A percentile compares a stretch with the other conserved stretches of the same genome.
Evolutionary conservation across 768 basidiomycete genomes (phyloP).

Genomic region (Boletus eberwhitei): DNA sequence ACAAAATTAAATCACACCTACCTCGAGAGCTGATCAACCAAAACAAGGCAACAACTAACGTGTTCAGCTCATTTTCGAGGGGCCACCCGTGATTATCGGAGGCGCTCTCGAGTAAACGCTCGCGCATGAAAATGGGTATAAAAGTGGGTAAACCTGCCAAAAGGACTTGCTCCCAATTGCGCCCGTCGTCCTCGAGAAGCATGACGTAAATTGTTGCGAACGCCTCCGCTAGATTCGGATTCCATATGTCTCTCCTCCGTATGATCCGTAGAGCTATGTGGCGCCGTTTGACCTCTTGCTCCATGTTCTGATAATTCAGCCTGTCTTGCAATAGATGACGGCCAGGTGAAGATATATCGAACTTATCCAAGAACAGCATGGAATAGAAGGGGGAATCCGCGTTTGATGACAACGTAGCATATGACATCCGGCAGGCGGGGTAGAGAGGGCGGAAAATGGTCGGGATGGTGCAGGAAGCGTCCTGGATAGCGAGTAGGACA

Average conservation of each 20-base stretch:
- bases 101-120: conserved; percentile 38
- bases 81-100: conserved; percentile 48
- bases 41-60: conserved; percentile 44
- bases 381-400: conserved; percentile 34
- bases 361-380: conserved; percentile 43
- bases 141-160: conserved; percentile 42
- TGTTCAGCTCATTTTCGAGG: conserved; percentile 41
- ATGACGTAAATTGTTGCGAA: conserved; percentile 55
- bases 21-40: conserved; percentile 44
- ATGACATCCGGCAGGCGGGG: conserved; percentile 34
- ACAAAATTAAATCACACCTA: neutral
- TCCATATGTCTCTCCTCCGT: conserved; percentile 35
- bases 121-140: conserved; percentile 38
- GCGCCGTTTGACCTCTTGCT: conserved; percentile 45
- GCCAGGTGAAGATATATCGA: conserved; percentile 44
- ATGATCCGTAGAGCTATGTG: conserved; percentile 45
- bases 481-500: conserved; percentile 29
- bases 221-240: conserved; percentile 39
- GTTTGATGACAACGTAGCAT: conserved; percentile 22
- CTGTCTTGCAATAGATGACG: conserved; percentile 34
- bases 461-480: conserved; percentile 33
- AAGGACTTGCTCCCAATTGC: conserved; percentile 45
- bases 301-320: conserved; percentile 32
- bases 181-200: conserved; percentile 53
- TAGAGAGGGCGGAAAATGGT: conserved; percentile 30